A percentile compares a stretch with the other conserved stretches of the same genome.
Conservation (phyloP, 768 basidiomycete genomes). For the Coprinopsis sp. region DNA sequence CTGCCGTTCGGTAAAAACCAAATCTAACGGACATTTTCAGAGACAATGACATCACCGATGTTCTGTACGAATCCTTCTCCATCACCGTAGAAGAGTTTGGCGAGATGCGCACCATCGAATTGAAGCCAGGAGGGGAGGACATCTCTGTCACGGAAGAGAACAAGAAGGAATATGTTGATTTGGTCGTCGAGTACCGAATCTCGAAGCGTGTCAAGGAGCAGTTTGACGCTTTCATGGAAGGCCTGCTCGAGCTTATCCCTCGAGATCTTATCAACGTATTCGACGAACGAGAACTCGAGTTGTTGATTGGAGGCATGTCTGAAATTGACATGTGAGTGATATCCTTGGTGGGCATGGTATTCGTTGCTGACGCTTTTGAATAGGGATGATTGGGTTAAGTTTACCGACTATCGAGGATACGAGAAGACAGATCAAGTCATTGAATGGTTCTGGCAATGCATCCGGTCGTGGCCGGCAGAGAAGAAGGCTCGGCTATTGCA, state of each 20-base stretch:
- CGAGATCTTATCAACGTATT: conserved; percentile 83
- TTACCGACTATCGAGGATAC: conserved; percentile 88
- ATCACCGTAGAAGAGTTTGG: conserved; percentile 73
- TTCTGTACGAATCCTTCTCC: conserved; percentile 70
- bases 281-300: conserved; percentile 84
- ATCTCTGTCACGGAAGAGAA: conserved; percentile 67
- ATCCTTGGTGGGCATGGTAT: neutral
- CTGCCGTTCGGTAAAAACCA: neutral
- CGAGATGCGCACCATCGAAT: conserved; percentile 61
- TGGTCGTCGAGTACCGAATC: conserved; percentile 80
- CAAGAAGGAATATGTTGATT: conserved; percentile 74
- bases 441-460: conserved; percentile 95
- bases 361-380: conserved; percentile 8
- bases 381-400: conserved; percentile 90
- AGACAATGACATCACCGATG: conserved; percentile 71
- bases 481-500: conserved; percentile 82
- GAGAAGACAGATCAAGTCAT: conserved; percentile 84
- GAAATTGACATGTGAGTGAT: conserved; percentile 76
- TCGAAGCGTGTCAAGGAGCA: conserved; percentile 77
- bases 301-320: conserved; percentile 90
- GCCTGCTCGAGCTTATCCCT: conserved; percentile 81
- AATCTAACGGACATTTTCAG: conserved; percentile 28
- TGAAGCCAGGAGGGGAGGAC: conserved; percentile 57
- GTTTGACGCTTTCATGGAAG: conserved; percentile 81
- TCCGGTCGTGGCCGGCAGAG: conserved; percentile 87